Conservation (phyloP, 306 rosid species). For the Castanea crenata region DNA sequence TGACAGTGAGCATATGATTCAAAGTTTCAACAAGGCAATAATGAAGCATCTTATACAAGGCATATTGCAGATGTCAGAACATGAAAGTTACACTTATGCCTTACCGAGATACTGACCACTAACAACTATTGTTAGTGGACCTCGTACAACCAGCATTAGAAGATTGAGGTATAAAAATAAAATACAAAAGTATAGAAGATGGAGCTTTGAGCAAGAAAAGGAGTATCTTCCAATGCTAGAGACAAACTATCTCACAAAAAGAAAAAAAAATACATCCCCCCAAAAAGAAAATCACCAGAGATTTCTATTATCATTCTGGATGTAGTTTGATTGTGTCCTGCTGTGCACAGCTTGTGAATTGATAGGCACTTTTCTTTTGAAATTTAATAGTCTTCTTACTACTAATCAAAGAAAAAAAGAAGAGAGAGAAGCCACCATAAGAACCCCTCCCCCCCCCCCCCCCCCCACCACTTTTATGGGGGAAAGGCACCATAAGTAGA, state of each 20-base stretch:
- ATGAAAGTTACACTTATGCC: neutral
- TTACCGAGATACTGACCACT: neutral
- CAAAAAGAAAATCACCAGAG: neutral
- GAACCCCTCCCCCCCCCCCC: neutral
- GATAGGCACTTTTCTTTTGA: too few relatives aligned
- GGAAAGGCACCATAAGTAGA: slow-evolving; percentile 16
- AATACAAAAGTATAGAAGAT: neutral
- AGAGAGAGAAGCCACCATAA: too few relatives aligned
- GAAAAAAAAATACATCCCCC: neutral
- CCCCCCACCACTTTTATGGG: slow-evolving; percentile 9
- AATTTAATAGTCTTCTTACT: too few relatives aligned
- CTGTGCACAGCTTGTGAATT: too few relatives aligned
- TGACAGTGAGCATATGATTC: neutral
- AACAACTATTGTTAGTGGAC: neutral
- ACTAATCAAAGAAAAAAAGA: too few relatives aligned
- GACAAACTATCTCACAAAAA: neutral
- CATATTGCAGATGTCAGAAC: neutral
- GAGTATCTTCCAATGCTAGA: neutral
- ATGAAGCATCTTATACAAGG: slow-evolving; percentile 2
- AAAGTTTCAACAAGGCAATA: neutral
- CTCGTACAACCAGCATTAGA: neutral
- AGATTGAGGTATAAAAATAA: neutral
- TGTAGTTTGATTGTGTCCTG: too few relatives aligned
- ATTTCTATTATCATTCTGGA: neutral
- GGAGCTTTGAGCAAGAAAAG: neutral